phyloP scores from a whole-genome alignment of 371 early-diverging fungal species.

The Rhizopus arrhizus region DNA sequence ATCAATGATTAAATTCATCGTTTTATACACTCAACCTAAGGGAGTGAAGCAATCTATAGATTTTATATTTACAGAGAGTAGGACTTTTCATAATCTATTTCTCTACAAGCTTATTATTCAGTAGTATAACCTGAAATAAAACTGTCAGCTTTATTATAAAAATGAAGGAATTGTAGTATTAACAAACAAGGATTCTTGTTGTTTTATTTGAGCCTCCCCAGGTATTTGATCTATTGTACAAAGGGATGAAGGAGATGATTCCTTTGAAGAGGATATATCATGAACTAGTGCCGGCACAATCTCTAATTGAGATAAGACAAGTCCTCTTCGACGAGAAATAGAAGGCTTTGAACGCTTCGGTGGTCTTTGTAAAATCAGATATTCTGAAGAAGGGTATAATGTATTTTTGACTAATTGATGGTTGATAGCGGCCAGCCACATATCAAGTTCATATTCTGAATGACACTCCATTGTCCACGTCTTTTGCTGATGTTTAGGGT shows the following conservation, averaged over 20 bases:
- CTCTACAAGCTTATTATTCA: no score
- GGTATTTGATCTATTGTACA: background rate
- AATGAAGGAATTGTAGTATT: no score
- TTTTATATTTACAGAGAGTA: no score
- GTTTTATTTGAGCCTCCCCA: background rate
- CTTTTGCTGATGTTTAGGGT: conserved; percentile 10
- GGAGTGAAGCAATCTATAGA: no score
- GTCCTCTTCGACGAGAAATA: conserved; percentile 28
- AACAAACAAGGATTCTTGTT: background rate
- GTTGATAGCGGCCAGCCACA: conserved; percentile 29
- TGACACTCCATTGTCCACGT: conserved; percentile 33
- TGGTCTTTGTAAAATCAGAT: background rate
- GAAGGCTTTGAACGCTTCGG: conserved; percentile 6
- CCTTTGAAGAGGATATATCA: conserved; percentile 20
- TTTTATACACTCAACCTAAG: no score
- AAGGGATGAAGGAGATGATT: conserved; percentile 1
- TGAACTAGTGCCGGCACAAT: conserved; percentile 15
- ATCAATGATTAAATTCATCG: no score
- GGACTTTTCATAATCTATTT: no score
- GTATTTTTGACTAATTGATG: conserved; percentile 9
- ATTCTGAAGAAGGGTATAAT: background rate
- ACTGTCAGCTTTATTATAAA: no score
- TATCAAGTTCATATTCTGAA: conserved; percentile 28
- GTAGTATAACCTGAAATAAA: no score
- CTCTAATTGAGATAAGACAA: conserved; percentile 22